Base-by-base conservation (phyloP, 768 basidiomycete genomes). In the Leucocoprinus sp. region DNA sequence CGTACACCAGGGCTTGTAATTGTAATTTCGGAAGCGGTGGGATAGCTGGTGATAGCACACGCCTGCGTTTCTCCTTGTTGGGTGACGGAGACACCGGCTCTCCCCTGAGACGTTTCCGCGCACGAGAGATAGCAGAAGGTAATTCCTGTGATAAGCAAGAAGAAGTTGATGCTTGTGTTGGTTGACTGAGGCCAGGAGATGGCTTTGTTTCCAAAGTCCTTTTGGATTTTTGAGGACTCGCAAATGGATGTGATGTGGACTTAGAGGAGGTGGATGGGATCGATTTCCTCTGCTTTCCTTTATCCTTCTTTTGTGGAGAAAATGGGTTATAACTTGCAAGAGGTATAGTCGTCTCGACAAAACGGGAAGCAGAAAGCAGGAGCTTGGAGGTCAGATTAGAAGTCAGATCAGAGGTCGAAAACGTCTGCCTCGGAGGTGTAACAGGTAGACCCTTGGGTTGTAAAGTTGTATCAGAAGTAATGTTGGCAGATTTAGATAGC, bases 41-140 rank as follows among this genome's bases (percentile, higher is more conserved):
- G 24, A 54, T 53, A 7, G 61, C 59, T 15, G 71, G 70, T 4
- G 74, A 66, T 28, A 60, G 57, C 42, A 78, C 57, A 33, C 83
- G 82, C 57, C 72, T 72, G 48, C 82, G 75, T 60, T 88, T 89
- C 56, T 77, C 77, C 59, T 87, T 88, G 57, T 72, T 76, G 3
- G 87, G 87, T 14, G 87, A 86, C 3, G 87, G 87, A 0, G 87
- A 89, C 2, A 90, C 85, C 0, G 80, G 80, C 56, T 90, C 87
- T 21, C 87, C 87, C 24, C 87, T 77, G 14, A 90, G 70, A 45
- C 87, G 80, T 59, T 90, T 90, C 28, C 86, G 76, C 17, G 87
- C 87, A 26, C 84, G 74, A 19, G 72, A 73, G 23, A 88, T 61
- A 9, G 83, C 75, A 39, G 58, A 65, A 29, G 62, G 55, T 8